These are phyloP conservation scores for Boletus vinaceobasis DNA, from an alignment of 768 basidiomycete genomes.

Conservation along the genomic window DNA sequence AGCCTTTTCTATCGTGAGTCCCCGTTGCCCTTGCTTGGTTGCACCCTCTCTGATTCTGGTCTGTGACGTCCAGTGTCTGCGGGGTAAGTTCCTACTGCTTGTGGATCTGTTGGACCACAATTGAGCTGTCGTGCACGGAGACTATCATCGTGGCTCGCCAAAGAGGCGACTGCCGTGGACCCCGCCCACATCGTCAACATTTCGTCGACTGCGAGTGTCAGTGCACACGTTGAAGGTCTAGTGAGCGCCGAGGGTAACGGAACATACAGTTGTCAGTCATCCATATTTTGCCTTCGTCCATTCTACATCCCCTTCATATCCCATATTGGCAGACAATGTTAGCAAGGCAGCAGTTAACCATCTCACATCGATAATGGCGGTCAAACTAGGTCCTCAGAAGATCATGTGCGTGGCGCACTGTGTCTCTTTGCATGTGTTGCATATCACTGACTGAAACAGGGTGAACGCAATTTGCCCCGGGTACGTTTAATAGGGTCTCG, in stretches of 20 bases:
- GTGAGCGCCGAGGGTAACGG: conserved; percentile 58
- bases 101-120: neutral
- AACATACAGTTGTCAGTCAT: conserved; percentile 72
- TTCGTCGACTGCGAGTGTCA: conserved; percentile 64
- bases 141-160: conserved; percentile 52
- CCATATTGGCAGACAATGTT: conserved; percentile 52
- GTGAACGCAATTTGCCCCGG: conserved; percentile 86
- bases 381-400: conserved; percentile 54
- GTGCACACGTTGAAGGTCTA: conserved; percentile 44
- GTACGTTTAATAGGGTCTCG: conserved; percentile 33
- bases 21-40: neutral
- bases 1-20: conserved; percentile 73
- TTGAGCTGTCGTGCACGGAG: conserved; percentile 8
- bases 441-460: conserved; percentile 33
- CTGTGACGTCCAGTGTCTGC: conserved; percentile 37
- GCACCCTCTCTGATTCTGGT: neutral
- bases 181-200: conserved; percentile 82
- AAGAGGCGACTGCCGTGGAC: conserved; percentile 57
- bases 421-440: neutral
- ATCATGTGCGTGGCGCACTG: conserved; percentile 54
- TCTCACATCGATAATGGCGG: conserved; percentile 67
- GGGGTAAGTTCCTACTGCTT: conserved; percentile 29
- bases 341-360: conserved; percentile 90
- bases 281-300: neutral
- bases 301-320: neutral